Percentiles rank a stretch among this genome's conserved stretches.
phyloP scores from a whole-genome alignment of 2,329 filamentous ascomycete species.

The Mollisia scopiformis region DNA sequence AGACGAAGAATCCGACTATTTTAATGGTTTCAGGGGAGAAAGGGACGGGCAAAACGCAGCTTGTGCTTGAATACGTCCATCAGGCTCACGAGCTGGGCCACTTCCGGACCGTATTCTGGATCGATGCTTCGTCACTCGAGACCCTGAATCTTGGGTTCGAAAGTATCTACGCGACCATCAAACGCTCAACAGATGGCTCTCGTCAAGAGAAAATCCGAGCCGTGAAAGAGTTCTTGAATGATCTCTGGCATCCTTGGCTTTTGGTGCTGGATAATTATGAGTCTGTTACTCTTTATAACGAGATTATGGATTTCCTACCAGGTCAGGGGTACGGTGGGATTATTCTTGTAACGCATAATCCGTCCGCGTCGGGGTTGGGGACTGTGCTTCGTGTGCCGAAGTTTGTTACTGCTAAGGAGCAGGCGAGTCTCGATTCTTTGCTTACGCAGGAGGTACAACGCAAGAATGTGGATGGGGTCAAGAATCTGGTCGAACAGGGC shows the following conservation, averaged over 20 bases:
- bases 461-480: slow-evolving; percentile 13
- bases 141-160: slow-evolving; percentile 20
- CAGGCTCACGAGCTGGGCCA: slow-evolving; percentile 14
- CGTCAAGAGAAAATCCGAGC: slow-evolving; percentile 19
- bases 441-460: slow-evolving; percentile 16
- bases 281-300: slow-evolving; percentile 9
- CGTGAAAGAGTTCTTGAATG: slow-evolving; percentile 18
- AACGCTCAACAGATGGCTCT: slow-evolving; percentile 18
- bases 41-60: slow-evolving; percentile 20
- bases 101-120: slow-evolving; percentile 22
- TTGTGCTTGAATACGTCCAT: slow-evolving; percentile 21
- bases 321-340: slow-evolving; percentile 18
- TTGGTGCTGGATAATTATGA: slow-evolving; percentile 22
- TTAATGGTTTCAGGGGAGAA: slow-evolving; percentile 17
- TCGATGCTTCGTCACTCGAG: slow-evolving; percentile 18
- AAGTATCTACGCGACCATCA: slow-evolving; percentile 19
- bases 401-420: slow-evolving; percentile 11
- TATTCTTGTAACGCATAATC: slow-evolving; percentile 9
- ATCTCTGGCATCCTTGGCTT: slow-evolving; percentile 26
- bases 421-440: slow-evolving; percentile 13
- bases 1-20: slow-evolving; percentile 12
- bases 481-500: slow-evolving; percentile 19
- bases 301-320: slow-evolving; percentile 21
- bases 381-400: slow-evolving; percentile 13
- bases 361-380: slow-evolving; percentile 4